Conservation (phyloP, 352 stramenopile genomes). For the Globisporangium radiosum region DNA sequence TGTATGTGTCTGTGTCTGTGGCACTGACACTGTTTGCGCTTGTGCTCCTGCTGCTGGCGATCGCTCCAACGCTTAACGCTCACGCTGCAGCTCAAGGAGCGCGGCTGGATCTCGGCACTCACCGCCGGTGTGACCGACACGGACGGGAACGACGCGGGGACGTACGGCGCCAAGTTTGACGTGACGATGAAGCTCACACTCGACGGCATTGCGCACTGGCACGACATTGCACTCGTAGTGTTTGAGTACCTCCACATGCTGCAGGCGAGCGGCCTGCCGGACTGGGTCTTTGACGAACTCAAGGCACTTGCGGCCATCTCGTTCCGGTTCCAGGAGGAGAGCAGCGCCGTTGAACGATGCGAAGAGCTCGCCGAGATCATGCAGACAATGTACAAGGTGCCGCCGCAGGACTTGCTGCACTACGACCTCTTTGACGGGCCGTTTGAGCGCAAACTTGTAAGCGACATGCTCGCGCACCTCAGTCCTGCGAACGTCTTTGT, state of each 20-base stretch:
- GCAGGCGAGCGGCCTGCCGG: slow-evolving; percentile 32
- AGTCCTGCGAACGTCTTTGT: slow-evolving; percentile 44
- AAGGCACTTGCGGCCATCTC: slow-evolving; percentile 60
- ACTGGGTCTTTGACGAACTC: slow-evolving; percentile 73
- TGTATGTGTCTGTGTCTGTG: too few species aligned
- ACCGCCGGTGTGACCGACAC: slow-evolving; percentile 64
- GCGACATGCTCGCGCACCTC: slow-evolving; percentile 36
- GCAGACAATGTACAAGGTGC: slow-evolving; percentile 61
- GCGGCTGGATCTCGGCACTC: slow-evolving; percentile 69
- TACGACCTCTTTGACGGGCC: slow-evolving; percentile 55
- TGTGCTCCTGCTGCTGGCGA: background rate
- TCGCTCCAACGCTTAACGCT: background rate
- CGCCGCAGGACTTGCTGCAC: slow-evolving; percentile 43
- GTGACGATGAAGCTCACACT: slow-evolving; percentile 68
- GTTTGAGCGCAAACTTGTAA: slow-evolving; percentile 38
- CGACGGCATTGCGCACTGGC: slow-evolving; percentile 53
- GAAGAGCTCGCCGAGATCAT: slow-evolving; percentile 71
- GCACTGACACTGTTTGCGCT: too few species aligned
- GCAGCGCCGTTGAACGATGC: slow-evolving; percentile 54
- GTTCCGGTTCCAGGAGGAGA: slow-evolving; percentile 73
- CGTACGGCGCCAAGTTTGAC: slow-evolving; percentile 59
- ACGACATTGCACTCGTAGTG: slow-evolving; percentile 48
- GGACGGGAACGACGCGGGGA: slow-evolving; percentile 68
- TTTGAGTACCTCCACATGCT: slow-evolving; percentile 73
- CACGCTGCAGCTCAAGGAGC: slow-evolving; percentile 52